These are phyloP conservation scores for Lachnellula arida DNA, from an alignment of 2,329 filamentous ascomycete species.

Conservation along the genomic window DNA sequence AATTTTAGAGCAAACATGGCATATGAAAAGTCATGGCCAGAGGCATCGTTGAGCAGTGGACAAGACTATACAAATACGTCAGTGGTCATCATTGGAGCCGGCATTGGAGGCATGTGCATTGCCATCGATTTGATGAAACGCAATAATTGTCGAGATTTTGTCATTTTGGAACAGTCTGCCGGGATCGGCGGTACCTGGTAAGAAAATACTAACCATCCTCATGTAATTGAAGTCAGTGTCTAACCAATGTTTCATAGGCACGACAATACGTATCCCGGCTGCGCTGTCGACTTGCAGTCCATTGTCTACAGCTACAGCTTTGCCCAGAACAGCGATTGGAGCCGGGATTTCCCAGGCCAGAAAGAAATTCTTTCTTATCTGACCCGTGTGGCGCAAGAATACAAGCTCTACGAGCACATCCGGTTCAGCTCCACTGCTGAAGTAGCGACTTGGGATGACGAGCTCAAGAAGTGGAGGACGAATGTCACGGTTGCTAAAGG, in stretches of 20 bases:
- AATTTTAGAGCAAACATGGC: too few relatives aligned
- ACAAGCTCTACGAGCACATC: constrained; percentile 34
- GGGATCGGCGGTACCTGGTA: constrained; percentile 49
- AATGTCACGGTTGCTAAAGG: not conserved
- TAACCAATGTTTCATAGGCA: too few relatives aligned
- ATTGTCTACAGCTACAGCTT: constrained; percentile 53
- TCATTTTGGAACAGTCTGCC: constrained; percentile 49
- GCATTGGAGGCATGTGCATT: constrained; percentile 50
- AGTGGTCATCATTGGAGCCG: constrained; percentile 51
- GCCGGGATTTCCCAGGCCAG: constrained; percentile 51
- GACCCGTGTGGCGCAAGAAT: constrained; percentile 45
- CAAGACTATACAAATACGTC: too few relatives aligned
- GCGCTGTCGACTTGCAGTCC: not conserved
- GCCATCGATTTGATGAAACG: constrained; percentile 47
- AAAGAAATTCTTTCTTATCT: constrained; percentile 55
- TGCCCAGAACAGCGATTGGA: constrained; percentile 53
- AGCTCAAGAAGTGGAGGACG: constrained; percentile 1
- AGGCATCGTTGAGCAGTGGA: too few relatives aligned
- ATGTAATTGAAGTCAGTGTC: too few relatives aligned
- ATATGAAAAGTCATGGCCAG: too few relatives aligned
- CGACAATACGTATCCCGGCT: too few relatives aligned
- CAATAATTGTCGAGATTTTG: constrained; percentile 27
- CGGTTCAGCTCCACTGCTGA: constrained; percentile 6
- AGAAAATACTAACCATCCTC: too few relatives aligned
- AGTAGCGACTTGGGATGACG: constrained; percentile 4